Percentiles rank a stretch among this genome's conserved stretches.
These are phyloP conservation scores for Suzukiozyma palmioleophila DNA, from an alignment of 1,139 yeast genomes.

Conservation along the genomic window DNA sequence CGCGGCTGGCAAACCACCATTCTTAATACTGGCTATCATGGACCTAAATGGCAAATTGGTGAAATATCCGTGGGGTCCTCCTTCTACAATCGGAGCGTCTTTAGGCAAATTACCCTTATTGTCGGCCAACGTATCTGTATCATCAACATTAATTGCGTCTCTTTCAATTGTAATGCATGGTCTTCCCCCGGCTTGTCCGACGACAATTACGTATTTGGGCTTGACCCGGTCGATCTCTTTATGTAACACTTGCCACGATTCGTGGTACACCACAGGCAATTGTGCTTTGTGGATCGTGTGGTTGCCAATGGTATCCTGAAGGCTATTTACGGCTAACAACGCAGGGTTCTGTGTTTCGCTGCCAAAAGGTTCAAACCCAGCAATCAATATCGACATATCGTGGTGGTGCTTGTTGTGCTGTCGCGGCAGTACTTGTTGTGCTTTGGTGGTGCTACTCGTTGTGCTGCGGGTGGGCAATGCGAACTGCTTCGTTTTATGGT, in stretches of 20 bases:
- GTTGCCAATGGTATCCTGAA: background rate
- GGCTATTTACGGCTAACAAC: background rate
- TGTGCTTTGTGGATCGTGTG: background rate
- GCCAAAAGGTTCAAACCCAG: conserved; percentile 2
- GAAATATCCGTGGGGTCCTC: conserved; percentile 1
- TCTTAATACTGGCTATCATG: background rate
- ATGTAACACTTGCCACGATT: conserved; percentile 3
- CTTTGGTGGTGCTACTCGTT: too few relatives aligned
- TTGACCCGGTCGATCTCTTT: background rate
- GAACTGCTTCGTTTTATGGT: too few relatives aligned
- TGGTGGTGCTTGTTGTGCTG: too few relatives aligned
- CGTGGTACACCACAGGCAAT: conserved; percentile 2
- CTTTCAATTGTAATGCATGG: background rate
- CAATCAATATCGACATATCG: background rate
- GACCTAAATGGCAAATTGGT: conserved; percentile 1
- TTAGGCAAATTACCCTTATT: background rate
- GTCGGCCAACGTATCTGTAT: background rate
- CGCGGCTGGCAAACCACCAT: conserved; percentile 1
- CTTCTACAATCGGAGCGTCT: background rate
- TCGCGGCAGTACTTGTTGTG: too few relatives aligned
- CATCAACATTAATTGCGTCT: conserved; percentile 1
- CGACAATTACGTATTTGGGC: background rate
- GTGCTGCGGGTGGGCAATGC: too few relatives aligned
- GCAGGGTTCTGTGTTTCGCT: background rate
- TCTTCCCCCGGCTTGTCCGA: conserved; percentile 3